Evolutionary conservation across 306 rosid genomes (phyloP), one percentile per base, ranked within the genome.

Genomic region (Hylodesmum podocarpum): DNA sequence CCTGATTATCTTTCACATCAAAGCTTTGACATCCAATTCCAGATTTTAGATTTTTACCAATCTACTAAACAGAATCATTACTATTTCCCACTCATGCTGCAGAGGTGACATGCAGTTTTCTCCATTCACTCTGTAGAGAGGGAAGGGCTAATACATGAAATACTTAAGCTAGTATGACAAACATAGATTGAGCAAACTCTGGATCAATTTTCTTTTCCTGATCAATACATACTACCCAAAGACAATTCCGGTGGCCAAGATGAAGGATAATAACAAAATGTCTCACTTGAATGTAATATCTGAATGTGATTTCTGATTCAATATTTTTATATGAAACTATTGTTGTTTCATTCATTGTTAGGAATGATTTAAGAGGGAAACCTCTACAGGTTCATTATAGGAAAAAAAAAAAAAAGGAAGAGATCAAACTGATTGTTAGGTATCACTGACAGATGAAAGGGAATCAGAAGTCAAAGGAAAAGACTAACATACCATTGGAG

Each of bases 401-500:
- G n/a, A n/a, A n/a, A n/a, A n/a, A n/a, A n/a, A n/a, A n/a, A n/a
- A n/a, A n/a, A n/a, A n/a, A n/a, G n/a, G n/a, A n/a, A n/a, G n/a
- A n/a, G n/a, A n/a, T n/a, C n/a, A n/a, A n/a, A n/a, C n/a, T n/a
- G n/a, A n/a, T n/a, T n/a, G n/a, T n/a, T n/a, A n/a, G n/a, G n/a
- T n/a, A n/a, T n/a, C n/a, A n/a, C n/a, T n/a, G n/a, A n/a, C n/a
- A n/a, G n/a, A n/a, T n/a, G n/a, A 70, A 63, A 36, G 27, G 28
- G 62, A 65, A 72, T 7, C 61, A 40, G 24, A 8, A 46, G 15
- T 40, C 37, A 25, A 21, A 51, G 49, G 16, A 62, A 41, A 43
- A 70, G 37, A 22, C 15, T 24, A 22, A 27, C 82, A 66, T 85
- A 91, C 98, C 98, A 93, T 91, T 68, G 96, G 93, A 81, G 98